phyloP scores from a whole-genome alignment of 495 filamentous ascomycete genomes.

The Hypoxylon lenormandii region DNA sequence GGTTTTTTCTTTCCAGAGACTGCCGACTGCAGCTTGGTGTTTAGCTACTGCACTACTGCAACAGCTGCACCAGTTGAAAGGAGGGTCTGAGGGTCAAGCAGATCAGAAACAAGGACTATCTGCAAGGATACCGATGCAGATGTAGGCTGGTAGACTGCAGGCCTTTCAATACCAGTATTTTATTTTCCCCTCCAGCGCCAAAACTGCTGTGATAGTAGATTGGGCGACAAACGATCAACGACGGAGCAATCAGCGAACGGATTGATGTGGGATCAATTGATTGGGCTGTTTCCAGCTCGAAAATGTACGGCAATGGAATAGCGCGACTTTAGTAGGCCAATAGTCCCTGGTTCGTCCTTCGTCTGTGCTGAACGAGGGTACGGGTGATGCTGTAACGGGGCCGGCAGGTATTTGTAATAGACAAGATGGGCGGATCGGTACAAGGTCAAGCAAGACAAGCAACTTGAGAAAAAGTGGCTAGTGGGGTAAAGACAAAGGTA shows the following conservation, averaged over 20 bases:
- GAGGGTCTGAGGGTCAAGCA: slow-evolving; percentile 6
- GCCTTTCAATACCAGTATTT: slow-evolving; percentile 14
- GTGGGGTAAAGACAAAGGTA: slow-evolving; percentile 22
- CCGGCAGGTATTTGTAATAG: slow-evolving; percentile 22
- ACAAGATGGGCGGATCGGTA: slow-evolving; percentile 19
- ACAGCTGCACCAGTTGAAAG: slow-evolving; percentile 14
- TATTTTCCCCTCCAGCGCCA: slow-evolving; percentile 31
- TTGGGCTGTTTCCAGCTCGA: slow-evolving; percentile 24
- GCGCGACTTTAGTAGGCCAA: slow-evolving; percentile 7
- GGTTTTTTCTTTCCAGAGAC: no score
- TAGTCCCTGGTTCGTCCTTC: not conserved
- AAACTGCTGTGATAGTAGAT: slow-evolving; percentile 14
- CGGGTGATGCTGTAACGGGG: slow-evolving; percentile 11
- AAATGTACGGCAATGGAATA: slow-evolving; percentile 1
- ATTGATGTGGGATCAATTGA: slow-evolving; percentile 35
- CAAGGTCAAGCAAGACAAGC: slow-evolving; percentile 6
- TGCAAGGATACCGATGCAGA: slow-evolving; percentile 39
- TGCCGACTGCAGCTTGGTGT: slow-evolving; percentile 17
- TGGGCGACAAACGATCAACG: slow-evolving; percentile 29
- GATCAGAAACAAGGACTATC: slow-evolving; percentile 22
- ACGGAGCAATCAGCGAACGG: slow-evolving; percentile 21
- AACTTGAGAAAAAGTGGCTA: slow-evolving; percentile 1
- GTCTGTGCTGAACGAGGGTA: slow-evolving; percentile 7
- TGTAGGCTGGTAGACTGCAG: not conserved
- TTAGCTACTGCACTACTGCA: slow-evolving; percentile 12